Conservation (phyloP, 2,329 filamentous ascomycete genomes). For the Trichoderma oligosporum region DNA sequence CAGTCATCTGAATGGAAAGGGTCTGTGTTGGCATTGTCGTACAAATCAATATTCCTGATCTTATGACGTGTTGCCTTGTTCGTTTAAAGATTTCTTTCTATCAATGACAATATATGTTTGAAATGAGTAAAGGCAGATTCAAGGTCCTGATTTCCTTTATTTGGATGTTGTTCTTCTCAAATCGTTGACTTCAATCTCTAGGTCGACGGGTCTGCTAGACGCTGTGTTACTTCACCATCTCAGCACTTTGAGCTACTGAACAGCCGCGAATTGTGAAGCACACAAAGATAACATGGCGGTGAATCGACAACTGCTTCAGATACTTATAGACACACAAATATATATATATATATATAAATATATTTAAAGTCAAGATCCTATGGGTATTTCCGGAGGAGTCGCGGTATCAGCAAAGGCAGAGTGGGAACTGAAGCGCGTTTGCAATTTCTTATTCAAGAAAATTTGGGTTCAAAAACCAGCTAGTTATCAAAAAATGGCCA, state of each 20-base stretch:
- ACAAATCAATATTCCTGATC: background rate
- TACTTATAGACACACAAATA: background rate
- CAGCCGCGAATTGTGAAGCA: background rate
- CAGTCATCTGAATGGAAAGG: background rate
- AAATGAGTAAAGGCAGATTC: background rate
- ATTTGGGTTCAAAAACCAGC: too few species aligned
- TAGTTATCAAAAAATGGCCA: background rate
- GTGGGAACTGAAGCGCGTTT: background rate
- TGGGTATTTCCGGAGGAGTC: background rate
- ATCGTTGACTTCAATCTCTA: background rate
- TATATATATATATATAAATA: too few species aligned
- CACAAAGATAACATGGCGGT: background rate
- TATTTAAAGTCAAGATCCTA: background rate
- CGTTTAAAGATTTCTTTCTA: background rate
- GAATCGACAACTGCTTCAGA: background rate
- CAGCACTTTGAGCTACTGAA: background rate
- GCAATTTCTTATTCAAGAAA: too few species aligned
- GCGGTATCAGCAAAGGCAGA: background rate
- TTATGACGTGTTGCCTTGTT: background rate
- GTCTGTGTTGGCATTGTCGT: background rate
- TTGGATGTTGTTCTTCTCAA: background rate
- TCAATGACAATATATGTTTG: background rate
- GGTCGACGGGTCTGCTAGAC: background rate
- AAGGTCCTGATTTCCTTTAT: background rate
- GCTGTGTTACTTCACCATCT: slow-evolving; percentile 1